Evolutionary conservation across 1,284 basidiomycete species (phyloP), one percentile per base, ranked within the genome.

Genomic region (Ceraceosorus bombacis): DNA sequence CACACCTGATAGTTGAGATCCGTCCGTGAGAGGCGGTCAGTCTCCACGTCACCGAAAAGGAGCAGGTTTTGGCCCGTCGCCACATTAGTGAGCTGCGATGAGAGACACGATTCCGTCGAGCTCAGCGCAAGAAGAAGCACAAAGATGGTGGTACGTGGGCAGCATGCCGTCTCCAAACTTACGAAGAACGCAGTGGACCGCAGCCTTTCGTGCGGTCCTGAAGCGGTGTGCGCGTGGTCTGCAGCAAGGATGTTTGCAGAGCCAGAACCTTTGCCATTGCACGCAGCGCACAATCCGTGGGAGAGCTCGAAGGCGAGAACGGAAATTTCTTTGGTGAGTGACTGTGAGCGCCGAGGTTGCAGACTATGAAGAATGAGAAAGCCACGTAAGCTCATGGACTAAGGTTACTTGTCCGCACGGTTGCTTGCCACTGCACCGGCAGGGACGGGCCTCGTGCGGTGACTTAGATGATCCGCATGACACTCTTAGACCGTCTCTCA

Each of bases 21-120:
- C 8, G 57, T 57, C 36, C 63, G 64, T 5, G 68, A 67, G 5
- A 76, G 61, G 48, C 65, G 63, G 56, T 76, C 73, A 2, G 73
- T 72, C 55, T 76, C 74, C 3, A 76, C 74, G 58, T 76, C 74
- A 40, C 74, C 74, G 53, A 76, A 68, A 61, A 76, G 74, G 51
- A 76, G 65, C 15, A 74, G 71, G 49, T 74, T 72, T 38, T 60
- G 62, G 54, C 72, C 72, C 39, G 67, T 67, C 6, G 54, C 55
- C 27, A 58, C 64, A 66, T 76, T 68, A 4, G 66, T 73, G 2
- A 46, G 27, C 27, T 27, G 27, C 27, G 27, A 27, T 27, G 27
- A 27, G 63, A 76, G 69, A 57, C 73, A 70, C 49, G 73, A 76
- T 0, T 72, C 72, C 1, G 74, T 76, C 17, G 67, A 70, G 48